These are phyloP conservation scores for Parietichytrium sp. DNA, from an alignment of 108 stramenopile species.

Conservation along the genomic window DNA sequence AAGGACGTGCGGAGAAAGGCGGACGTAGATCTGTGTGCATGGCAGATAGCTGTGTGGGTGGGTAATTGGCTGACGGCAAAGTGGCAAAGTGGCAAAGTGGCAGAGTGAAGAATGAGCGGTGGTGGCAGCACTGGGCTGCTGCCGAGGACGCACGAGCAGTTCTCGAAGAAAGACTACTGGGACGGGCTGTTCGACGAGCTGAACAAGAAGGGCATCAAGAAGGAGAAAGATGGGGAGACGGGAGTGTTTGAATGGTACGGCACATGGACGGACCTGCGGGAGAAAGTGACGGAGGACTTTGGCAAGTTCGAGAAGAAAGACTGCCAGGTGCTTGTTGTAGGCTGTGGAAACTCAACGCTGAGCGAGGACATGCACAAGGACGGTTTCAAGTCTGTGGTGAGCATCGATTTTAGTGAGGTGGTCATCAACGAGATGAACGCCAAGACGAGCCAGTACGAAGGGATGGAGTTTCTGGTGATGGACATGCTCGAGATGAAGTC, in stretches of 20 bases:
- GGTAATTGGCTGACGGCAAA: no score
- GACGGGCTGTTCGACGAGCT: slow-evolving; percentile 35
- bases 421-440: slow-evolving; percentile 54
- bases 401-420: slow-evolving; percentile 60
- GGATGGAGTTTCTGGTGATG: slow-evolving; percentile 49
- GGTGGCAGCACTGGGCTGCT: no score
- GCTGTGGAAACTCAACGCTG: slow-evolving; percentile 56
- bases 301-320: background rate
- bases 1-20: no score
- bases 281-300: background rate
- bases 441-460: slow-evolving; percentile 43
- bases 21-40: no score
- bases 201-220: no score
- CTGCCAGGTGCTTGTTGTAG: slow-evolving; percentile 44
- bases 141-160: slow-evolving; percentile 38
- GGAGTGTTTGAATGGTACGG: slow-evolving; percentile 42
- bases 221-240: background rate
- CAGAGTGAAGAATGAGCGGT: no score
- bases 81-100: no score
- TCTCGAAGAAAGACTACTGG: slow-evolving; percentile 5
- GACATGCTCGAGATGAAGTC: slow-evolving; percentile 41
- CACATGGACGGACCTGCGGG: background rate
- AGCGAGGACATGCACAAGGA: slow-evolving; percentile 42
- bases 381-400: slow-evolving; percentile 52
- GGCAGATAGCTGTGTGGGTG: no score